Evolutionary conservation across 352 stramenopile genomes (phyloP), one percentile per base, ranked within the genome.

Genomic region (Hyaloperonospora arabidopsidis): DNA sequence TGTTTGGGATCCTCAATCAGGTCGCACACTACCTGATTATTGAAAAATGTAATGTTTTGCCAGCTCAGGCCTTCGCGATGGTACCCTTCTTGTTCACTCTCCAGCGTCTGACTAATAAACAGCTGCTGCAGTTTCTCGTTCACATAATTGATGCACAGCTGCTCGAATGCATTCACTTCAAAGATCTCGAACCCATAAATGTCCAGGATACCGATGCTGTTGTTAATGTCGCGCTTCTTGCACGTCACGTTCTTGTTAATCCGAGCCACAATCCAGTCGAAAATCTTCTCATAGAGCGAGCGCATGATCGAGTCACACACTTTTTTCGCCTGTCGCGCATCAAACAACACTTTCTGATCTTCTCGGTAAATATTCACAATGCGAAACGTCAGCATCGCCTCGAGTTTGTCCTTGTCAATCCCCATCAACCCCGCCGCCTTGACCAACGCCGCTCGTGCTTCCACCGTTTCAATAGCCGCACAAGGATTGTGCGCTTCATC

Each of bases 141-240:
- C 53, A 89, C 84, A 59, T 95, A 95, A 70, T 95, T 95, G 63
- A 95, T 95, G 50, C 86, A 90, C 22, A 95, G 71, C 69, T 95
- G 86, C 68, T 95, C 86, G 51, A 95, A 96, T 34, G 78, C 79
- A 57, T 96, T 96, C 41, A 87, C 74, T 7, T 93, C 76, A 46
- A 95, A 93, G 53, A 93, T 93, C 66, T 95, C 86, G 49, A 95
- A 95, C 1, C 86, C 86, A 58, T 92, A 95, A 59, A 95, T 95
- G 57, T 95, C 86, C 41, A 95, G 67, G 47, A 95, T 90, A 5
- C 86, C 84, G 49, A 95, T 91, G 60, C 70, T 86, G 61, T 86
- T 91, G 50, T 61, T 75, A 34, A 91, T 81, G 38, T 76, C 54
- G 8, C 63, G 68, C 50, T 74, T 65, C 54, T 73, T 76, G 63